Percentiles rank a stretch among this genome's conserved stretches.
These are phyloP conservation scores for Botrytis tulipae DNA, from an alignment of 2,329 filamentous ascomycete species.

Conservation along the genomic window DNA sequence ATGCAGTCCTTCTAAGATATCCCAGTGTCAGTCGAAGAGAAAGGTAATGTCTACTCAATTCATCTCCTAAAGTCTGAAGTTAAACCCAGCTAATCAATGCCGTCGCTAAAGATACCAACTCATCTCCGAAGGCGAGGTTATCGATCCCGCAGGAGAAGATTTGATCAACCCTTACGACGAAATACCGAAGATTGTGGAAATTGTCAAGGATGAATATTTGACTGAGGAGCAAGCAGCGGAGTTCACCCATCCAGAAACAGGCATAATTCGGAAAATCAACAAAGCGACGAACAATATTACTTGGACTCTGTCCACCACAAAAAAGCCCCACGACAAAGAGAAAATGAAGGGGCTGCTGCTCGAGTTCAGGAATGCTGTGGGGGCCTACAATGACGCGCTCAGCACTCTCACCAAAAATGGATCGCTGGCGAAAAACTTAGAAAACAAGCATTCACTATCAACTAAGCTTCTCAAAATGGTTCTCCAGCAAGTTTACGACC, in stretches of 20 bases:
- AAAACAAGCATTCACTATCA: constrained; percentile 65
- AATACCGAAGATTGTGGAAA: constrained; percentile 67
- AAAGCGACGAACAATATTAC: constrained; percentile 50
- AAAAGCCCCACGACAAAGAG: constrained; percentile 54
- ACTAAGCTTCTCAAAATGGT: constrained; percentile 76
- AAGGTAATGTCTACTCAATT: constrained; percentile 48
- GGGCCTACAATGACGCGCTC: constrained; percentile 74
- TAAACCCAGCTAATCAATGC: not conserved
- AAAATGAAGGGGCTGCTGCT: constrained; percentile 54
- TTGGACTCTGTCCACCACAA: constrained; percentile 41
- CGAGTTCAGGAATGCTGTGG: constrained; percentile 71
- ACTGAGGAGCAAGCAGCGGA: constrained; percentile 64
- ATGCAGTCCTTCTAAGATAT: constrained; percentile 74
- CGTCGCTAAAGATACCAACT: constrained; percentile 60
- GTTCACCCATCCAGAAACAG: constrained; percentile 69
- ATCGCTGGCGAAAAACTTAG: constrained; percentile 69
- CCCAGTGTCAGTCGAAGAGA: constrained; percentile 71
- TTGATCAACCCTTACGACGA: constrained; percentile 75
- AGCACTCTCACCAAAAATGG: constrained; percentile 65
- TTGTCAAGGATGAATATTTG: constrained; percentile 74
- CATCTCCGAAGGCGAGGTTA: constrained; percentile 74
- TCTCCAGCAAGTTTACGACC: constrained; percentile 82
- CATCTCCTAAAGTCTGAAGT: not conserved
- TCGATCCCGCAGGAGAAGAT: constrained; percentile 75
- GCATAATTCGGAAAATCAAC: constrained; percentile 74